phyloP scores from a whole-genome alignment of 345 rosid genomes.

The Syzygium grande region DNA sequence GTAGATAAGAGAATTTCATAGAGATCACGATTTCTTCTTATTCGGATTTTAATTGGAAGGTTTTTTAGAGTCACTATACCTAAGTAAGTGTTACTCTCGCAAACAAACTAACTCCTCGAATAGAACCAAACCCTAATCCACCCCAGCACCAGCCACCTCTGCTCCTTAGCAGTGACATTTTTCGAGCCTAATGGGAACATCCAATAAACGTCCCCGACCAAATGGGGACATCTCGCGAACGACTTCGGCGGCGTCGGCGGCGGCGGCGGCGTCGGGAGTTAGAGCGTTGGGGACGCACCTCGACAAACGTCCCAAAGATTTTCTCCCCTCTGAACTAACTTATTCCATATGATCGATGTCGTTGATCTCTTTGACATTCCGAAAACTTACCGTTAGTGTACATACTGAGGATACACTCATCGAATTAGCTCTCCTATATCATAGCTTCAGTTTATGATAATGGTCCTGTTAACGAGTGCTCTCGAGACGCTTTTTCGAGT shows the following conservation, averaged over 20 bases:
- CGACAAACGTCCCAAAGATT: too few species aligned
- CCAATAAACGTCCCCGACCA: too few species aligned
- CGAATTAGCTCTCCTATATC: rapidly evolving
- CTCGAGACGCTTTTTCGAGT: background rate
- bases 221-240: too few species aligned
- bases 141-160: background rate
- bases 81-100: background rate
- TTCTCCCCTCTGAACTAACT: too few species aligned
- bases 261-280: too few species aligned
- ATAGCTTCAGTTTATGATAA: background rate
- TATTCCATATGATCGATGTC: background rate
- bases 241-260: too few species aligned
- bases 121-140: background rate
- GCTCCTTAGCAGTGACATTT: background rate
- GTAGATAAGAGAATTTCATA: background rate
- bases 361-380: rapidly evolving
- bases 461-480: rapidly evolving
- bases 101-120: background rate
- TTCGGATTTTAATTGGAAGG: rapidly evolving
- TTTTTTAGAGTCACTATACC: rapidly evolving
- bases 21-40: rapidly evolving
- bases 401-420: rapidly evolving
- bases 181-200: too few species aligned
- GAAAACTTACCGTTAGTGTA: rapidly evolving
- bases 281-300: too few species aligned